Base-by-base conservation (phyloP, 805 yeast genomes). In the Naumovozyma castellii region DNA sequence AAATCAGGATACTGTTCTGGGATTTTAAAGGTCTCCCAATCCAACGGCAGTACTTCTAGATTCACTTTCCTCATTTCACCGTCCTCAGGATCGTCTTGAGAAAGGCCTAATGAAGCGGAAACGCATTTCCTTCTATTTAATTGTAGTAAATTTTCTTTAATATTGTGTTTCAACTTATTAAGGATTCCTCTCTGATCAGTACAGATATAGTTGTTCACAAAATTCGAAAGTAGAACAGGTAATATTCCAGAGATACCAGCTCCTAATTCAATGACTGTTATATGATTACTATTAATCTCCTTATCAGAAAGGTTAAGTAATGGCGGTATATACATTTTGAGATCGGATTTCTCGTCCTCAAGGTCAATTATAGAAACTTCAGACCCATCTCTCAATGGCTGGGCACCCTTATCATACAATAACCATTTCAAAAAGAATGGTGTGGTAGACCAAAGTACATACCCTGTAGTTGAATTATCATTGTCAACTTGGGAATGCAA, bases 401-500 rank as follows among this genome's bases (percentile, higher is more conserved):
- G 12, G 3, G 57, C 48, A 10, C 44, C 33, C 13, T 31, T 35
- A 32, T 47, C 47, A 46, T 58, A 60, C 15, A 61, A 45, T 10
- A 60, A 37, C 66, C 66, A 61, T 27, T 46, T 48, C n/a, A 56
- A 17, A 34, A 61, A 59, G 38, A 55, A 56, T 2, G 57, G 57
- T 1, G 64, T 50, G 1, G 62, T 57, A 5, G 58, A 53, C 66
- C 66, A 61, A 6, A 60, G 42, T 4, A 61, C 65, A 41, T 51
- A 61, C 4, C 66, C 66, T 3, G 66, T 61, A 2, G 66, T 61
- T 13, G 66, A 61, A 37, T 60, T 61, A 17, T 49, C 48, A 36
- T 60, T 61, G 27, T 54, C 56, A 12, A 38, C 44, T 0, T 52
- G 46, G 3, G 66, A 61, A 31, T 47, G 44, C 6, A 61, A 41